Evolutionary conservation across 192 early-diverging fungal genomes (phyloP).

Genomic region (Fimicolochytrium jonesii): DNA sequence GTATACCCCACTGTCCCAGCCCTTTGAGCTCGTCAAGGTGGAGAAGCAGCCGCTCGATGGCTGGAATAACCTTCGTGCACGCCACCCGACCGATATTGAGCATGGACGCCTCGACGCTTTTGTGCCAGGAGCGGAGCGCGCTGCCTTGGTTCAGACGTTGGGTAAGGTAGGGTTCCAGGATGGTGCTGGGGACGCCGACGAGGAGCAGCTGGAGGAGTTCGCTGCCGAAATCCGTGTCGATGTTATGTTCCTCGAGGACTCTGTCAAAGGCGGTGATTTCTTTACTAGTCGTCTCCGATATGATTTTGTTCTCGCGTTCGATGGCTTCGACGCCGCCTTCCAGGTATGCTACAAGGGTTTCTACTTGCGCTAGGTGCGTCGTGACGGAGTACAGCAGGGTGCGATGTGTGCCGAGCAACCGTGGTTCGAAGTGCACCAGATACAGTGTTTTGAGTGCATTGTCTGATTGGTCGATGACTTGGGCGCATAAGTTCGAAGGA

Average conservation of each 20-base stretch:
- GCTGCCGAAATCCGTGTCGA: background rate
- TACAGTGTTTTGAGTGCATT: background rate
- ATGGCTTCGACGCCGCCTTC: background rate
- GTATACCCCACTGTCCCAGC: background rate
- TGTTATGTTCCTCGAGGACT: constrained; percentile 6
- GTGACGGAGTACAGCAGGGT: background rate
- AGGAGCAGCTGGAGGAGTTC: constrained; percentile 10
- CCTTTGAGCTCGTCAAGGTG: constrained; percentile 1
- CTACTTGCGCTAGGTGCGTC: background rate
- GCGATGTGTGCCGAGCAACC: background rate
- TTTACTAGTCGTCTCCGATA: background rate
- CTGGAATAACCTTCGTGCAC: background rate
- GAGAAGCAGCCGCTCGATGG: background rate
- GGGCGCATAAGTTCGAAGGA: background rate
- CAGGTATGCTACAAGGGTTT: background rate
- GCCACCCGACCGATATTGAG: background rate
- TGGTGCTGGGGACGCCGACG: background rate
- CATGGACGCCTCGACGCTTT: background rate
- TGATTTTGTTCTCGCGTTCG: background rate
- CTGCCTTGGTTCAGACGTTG: constrained; percentile 2
- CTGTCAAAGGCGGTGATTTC: constrained; percentile 3
- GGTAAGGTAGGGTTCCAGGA: constrained; percentile 9
- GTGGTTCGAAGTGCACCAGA: background rate
- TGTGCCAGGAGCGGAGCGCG: background rate
- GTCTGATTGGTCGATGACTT: background rate